Base-by-base conservation (phyloP, 2,329 filamentous ascomycete species). In the Verticillium longisporum region DNA sequence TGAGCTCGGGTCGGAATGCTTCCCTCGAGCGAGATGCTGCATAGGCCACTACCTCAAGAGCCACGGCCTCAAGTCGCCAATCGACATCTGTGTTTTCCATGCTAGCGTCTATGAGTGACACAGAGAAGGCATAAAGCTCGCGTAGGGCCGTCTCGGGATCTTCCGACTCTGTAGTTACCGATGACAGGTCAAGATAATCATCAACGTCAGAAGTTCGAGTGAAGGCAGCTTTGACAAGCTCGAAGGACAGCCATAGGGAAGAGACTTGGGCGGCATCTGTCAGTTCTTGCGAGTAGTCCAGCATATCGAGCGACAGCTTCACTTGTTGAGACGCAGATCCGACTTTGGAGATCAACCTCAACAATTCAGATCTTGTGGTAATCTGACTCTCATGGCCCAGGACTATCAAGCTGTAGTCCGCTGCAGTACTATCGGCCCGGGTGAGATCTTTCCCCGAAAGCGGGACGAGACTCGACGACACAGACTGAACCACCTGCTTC, bases 1-100 rank as follows among this genome's bases (percentile, higher is more conserved):
- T 91, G 10, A 99, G 82, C 70, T 98, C 94, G 2, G 87, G 84
- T 3, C 90, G 86, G 72, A 97, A 99, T 0, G 84, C 83, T 58
- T 81, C 71, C 21, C 85, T 83, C 41, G 89, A 78, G 18, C 84
- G 84, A 32, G 83, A 80, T 2, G 94, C 91, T 63, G 92, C 88
- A 60, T 94, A 84, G 0, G 92, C 88, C 6, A 93, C 80, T 1
- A 89, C 84, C 72, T 98, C 94, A 1, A 99, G 76, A 0, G 93
- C 89, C 37, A 97, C 81, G 1, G 91, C 90, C 71, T 89, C 84
- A 21, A 92, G 73, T 36, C 88, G 85, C 89, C 90, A 92, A 68
- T 95, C 88, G 0, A 70, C 61, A 1, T 78, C 73, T 10, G 76
- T 72, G 1, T 77, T 70, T 57, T 86, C 82, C 0, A 76, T 77